Evolutionary conservation across 2,329 filamentous ascomycete species (phyloP).

Genomic region (Tolypocladium guangdongense): DNA sequence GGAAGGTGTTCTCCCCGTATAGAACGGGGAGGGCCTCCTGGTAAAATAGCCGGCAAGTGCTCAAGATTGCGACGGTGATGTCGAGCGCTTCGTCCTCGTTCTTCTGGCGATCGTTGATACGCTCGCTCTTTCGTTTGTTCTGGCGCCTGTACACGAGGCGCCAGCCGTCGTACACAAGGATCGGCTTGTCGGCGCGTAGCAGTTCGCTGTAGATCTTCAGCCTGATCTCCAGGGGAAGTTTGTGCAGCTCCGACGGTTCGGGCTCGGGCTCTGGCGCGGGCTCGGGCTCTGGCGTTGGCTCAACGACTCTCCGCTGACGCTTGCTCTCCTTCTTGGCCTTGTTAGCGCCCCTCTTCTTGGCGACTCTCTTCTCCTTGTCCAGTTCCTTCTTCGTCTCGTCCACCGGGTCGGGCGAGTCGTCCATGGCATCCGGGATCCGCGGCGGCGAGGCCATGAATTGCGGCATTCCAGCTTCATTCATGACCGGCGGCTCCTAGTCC

Average conservation of each 20-base stretch:
- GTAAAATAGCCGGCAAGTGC: conserved; percentile 20
- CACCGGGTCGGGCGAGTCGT: not conserved
- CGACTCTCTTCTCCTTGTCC: not conserved
- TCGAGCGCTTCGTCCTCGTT: conserved; percentile 8
- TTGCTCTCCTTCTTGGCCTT: not conserved
- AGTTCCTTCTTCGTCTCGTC: not conserved
- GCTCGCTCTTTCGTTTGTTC: not conserved
- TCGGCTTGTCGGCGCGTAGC: conserved; percentile 17
- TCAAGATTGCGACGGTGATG: conserved; percentile 26
- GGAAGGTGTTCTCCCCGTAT: conserved; percentile 36
- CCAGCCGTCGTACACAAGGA: conserved; percentile 24
- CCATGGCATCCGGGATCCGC: not conserved
- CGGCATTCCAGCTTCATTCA: not conserved
- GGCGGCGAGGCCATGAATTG: not conserved
- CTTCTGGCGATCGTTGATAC: not conserved
- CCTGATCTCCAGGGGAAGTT: conserved; percentile 19
- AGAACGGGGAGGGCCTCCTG: conserved; percentile 29
- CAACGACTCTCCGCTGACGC: no score
- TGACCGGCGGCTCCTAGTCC: not conserved
- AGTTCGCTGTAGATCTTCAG: conserved; percentile 19
- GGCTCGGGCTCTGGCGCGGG: not conserved
- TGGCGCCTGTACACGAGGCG: conserved; percentile 16
- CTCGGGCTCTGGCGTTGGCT: not conserved
- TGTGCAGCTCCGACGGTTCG: conserved; percentile 1
- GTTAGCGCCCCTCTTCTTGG: not conserved